Percentiles rank a stretch among this genome's conserved stretches.
These are phyloP conservation scores for Lupinus albus DNA, from an alignment of 306 rosid genomes.

Conservation along the genomic window DNA sequence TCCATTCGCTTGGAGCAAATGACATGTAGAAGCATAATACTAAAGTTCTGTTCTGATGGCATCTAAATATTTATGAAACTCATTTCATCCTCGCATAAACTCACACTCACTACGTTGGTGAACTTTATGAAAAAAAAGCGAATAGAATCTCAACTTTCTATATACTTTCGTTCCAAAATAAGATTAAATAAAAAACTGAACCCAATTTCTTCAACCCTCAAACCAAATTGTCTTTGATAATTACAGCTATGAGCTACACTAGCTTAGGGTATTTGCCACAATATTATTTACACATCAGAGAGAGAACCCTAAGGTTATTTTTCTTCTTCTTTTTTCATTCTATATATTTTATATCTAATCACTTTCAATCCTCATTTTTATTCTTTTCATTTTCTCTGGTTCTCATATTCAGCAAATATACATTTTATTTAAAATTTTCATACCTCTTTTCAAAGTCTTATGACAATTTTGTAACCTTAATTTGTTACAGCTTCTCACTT, in stretches of 20 bases:
- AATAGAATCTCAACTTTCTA: not conserved
- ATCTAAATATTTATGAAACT: too few species aligned
- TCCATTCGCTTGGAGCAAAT: too few species aligned
- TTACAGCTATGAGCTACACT: conserved; percentile 31
- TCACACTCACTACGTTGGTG: not conserved
- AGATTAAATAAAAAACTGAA: not conserved
- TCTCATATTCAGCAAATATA: too few species aligned
- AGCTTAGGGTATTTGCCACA: conserved; percentile 9
- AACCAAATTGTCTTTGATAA: not conserved
- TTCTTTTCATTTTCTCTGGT: not conserved
- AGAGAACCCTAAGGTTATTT: not conserved
- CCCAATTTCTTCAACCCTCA: not conserved
- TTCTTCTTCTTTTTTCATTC: not conserved
- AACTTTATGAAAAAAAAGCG: not conserved
- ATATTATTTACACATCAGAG: conserved; percentile 15
- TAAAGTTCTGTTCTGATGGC: too few species aligned
- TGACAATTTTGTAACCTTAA: not conserved
- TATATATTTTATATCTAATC: too few species aligned
- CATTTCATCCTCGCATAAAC: too few species aligned
- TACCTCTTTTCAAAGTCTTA: not conserved
- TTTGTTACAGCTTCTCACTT: conserved; percentile 32
- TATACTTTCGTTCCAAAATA: not conserved
- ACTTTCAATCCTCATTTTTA: not conserved
- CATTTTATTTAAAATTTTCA: too few species aligned
- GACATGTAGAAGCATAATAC: too few species aligned